Evolutionary conservation across 306 rosid species (phyloP).

Genomic region (Cucumis sativus): DNA sequence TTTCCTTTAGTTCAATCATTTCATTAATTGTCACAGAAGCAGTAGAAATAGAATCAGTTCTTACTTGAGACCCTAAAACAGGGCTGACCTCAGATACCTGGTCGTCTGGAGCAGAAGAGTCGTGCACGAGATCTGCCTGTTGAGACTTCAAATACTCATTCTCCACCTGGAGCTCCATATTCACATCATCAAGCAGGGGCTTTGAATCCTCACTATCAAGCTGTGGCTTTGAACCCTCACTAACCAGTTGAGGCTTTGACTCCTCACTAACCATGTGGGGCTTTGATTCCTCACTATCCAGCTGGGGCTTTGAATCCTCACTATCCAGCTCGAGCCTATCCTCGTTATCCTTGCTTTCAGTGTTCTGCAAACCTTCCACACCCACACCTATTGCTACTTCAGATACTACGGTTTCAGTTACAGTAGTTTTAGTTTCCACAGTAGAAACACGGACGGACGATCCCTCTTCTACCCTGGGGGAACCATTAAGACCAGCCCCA

Average conservation of each 20-base stretch:
- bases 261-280: neutral
- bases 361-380: constrained; percentile 23
- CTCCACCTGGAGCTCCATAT: constrained; percentile 35
- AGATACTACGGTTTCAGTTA: constrained; percentile 28
- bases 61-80: constrained; percentile 90
- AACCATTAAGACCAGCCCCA: constrained; percentile 15
- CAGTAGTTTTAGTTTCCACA: constrained; percentile 23
- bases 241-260: constrained; percentile 9
- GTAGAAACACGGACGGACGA: constrained; percentile 14
- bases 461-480: constrained; percentile 26
- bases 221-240: constrained; percentile 9
- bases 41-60: constrained; percentile 97
- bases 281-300: neutral
- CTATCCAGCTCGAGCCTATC: neutral
- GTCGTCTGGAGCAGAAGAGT: constrained; percentile 49
- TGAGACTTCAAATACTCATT: constrained; percentile 36
- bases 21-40: constrained; percentile 98
- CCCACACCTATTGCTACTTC: constrained; percentile 23
- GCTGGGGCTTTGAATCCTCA: neutral
- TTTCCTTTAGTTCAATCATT: constrained; percentile 98
- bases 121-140: constrained; percentile 30
- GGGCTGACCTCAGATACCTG: constrained; percentile 99
- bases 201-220: constrained; percentile 22
- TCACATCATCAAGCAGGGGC: constrained; percentile 31
- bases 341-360: constrained; percentile 17